phyloP scores from a whole-genome alignment of 2,329 filamentous ascomycete genomes.

The Zymoseptoria crescenta region DNA sequence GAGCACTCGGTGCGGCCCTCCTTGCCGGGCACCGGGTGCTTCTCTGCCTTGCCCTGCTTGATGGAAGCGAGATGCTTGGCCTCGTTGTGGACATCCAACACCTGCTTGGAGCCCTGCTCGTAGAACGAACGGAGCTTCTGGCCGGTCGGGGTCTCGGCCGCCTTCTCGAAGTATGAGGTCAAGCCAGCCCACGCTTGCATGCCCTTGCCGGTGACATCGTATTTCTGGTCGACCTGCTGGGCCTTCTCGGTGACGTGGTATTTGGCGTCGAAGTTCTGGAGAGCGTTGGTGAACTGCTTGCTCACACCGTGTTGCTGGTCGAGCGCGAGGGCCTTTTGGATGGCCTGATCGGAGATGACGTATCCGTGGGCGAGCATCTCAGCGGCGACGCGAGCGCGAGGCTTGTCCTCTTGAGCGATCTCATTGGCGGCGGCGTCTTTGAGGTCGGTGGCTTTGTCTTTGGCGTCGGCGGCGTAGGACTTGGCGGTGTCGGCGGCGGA shows the following conservation, averaged over 20 bases:
- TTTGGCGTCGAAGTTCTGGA: constrained; percentile 72
- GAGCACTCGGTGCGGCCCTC: constrained; percentile 39
- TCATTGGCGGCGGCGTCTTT: constrained; percentile 53
- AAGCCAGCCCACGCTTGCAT: constrained; percentile 60
- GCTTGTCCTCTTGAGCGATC: constrained; percentile 94
- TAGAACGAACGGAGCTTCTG: constrained; percentile 87
- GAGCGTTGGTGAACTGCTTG: constrained; percentile 65
- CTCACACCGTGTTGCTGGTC: constrained; percentile 87
- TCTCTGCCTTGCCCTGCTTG: constrained; percentile 53
- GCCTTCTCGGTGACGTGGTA: constrained; percentile 84
- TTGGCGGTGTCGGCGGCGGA: constrained; percentile 53
- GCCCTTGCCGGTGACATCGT: constrained; percentile 70
- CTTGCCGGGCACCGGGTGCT: constrained; percentile 36
- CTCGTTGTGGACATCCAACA: constrained; percentile 88
- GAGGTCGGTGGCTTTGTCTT: constrained; percentile 45
- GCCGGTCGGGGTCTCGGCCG: constrained; percentile 75
- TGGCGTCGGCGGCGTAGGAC: constrained; percentile 49
- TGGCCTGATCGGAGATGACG: constrained; percentile 65
- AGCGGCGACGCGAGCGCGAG: constrained; percentile 82
- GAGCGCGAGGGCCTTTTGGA: constrained; percentile 76
- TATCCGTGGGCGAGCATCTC: constrained; percentile 97
- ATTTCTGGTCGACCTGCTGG: constrained; percentile 73
- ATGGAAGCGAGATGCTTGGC: constrained; percentile 79
- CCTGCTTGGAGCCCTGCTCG: constrained; percentile 73
- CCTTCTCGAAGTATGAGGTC: constrained; percentile 90